Conservation (phyloP, 768 basidiomycete genomes). For the Naganishia kalamii region DNA sequence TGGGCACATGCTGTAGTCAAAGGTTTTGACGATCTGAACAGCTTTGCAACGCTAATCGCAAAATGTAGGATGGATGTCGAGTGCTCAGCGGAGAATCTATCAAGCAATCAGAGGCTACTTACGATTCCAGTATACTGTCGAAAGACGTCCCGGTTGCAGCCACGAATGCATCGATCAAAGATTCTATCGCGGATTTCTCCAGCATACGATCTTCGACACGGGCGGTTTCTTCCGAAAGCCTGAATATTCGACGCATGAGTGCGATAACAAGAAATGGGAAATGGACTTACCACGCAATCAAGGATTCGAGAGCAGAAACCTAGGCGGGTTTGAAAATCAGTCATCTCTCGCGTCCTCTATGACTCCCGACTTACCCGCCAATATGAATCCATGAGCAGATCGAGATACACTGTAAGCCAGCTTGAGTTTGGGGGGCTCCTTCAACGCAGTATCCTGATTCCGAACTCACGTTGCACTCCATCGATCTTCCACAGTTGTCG, state of each 20-base stretch:
- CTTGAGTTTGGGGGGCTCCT: background rate
- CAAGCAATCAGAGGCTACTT: slow-evolving; percentile 21
- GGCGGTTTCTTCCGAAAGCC: slow-evolving; percentile 91
- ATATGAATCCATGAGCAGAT: slow-evolving; percentile 44
- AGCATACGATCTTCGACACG: slow-evolving; percentile 83
- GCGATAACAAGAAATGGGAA: background rate
- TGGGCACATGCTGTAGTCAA: slow-evolving; percentile 72
- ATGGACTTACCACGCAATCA: slow-evolving; percentile 69
- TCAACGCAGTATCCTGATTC: background rate
- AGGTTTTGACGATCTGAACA: slow-evolving; percentile 68
- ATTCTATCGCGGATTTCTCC: slow-evolving; percentile 76
- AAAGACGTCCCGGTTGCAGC: slow-evolving; percentile 39
- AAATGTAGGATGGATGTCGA: background rate
- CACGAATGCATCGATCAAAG: slow-evolving; percentile 69
- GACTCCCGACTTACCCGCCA: slow-evolving; percentile 38
- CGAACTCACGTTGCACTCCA: slow-evolving; percentile 55
- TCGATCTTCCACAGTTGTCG: slow-evolving; percentile 87
- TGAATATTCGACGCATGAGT: slow-evolving; percentile 37
- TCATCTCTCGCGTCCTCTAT: slow-evolving; percentile 52
- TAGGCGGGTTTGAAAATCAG: slow-evolving; percentile 76
- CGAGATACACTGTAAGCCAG: slow-evolving; percentile 37
- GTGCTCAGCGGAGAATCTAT: background rate
- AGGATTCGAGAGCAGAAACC: slow-evolving; percentile 81
- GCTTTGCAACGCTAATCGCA: slow-evolving; percentile 62
- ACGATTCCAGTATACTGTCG: slow-evolving; percentile 45